Evolutionary conservation across 1,284 basidiomycete species (phyloP).

Genomic region (Cystobasidium sp.): DNA sequence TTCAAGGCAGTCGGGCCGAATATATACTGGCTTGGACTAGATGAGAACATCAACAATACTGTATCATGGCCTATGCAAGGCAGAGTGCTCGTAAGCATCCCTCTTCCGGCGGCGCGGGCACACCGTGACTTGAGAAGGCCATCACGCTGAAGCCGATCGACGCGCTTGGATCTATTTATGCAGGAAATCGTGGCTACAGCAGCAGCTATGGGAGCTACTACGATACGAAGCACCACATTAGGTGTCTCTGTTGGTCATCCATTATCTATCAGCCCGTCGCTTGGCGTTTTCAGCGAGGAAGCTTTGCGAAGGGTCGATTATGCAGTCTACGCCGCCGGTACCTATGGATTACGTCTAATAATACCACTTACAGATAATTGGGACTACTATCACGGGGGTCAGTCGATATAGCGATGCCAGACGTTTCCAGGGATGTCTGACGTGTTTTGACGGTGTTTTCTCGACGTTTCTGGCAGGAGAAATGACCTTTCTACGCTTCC

Average conservation of each 20-base stretch:
- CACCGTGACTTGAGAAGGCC: too few species aligned
- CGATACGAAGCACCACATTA: conserved; percentile 57
- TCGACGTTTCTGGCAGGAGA: conserved; percentile 39
- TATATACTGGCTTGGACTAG: conserved; percentile 52
- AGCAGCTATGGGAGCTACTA: conserved; percentile 56
- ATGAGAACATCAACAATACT: conserved; percentile 53
- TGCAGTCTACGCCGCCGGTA: conserved; percentile 56
- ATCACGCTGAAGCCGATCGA: not conserved
- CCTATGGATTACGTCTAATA: conserved; percentile 55
- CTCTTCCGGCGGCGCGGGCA: not conserved
- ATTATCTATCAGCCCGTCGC: conserved; percentile 55
- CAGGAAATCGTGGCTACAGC: conserved; percentile 53
- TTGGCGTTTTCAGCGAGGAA: conserved; percentile 55
- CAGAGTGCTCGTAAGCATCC: conserved; percentile 49
- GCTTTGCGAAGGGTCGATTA: conserved; percentile 56
- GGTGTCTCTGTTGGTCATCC: conserved; percentile 57
- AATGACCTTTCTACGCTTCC: conserved; percentile 50
- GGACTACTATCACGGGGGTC: conserved; percentile 52
- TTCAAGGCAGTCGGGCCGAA: conserved; percentile 54
- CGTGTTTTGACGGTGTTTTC: not conserved
- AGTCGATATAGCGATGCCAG: not conserved
- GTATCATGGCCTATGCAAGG: conserved; percentile 55
- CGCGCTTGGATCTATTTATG: conserved; percentile 16
- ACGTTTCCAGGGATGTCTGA: not conserved
- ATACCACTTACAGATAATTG: conserved; percentile 57